These are phyloP conservation scores for Hypoxylon sp. DNA, from an alignment of 2,329 filamentous ascomycete genomes.

Conservation along the genomic window DNA sequence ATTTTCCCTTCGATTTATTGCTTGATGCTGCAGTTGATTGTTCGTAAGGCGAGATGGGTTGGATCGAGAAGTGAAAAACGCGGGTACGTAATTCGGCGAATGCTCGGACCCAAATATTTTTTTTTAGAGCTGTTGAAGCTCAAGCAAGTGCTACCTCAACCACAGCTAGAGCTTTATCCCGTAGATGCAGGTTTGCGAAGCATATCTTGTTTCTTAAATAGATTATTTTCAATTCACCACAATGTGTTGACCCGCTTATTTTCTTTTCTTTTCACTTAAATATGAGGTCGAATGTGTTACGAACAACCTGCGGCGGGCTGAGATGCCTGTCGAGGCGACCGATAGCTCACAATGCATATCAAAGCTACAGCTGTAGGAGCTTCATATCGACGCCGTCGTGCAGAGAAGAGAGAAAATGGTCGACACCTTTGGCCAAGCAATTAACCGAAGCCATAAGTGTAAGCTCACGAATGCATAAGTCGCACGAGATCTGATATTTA, in stretches of 20 bases:
- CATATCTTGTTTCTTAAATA: background rate
- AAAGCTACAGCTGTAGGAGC: slow-evolving; percentile 35
- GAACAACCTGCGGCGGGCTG: slow-evolving; percentile 38
- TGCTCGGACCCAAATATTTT: slow-evolving; percentile 37
- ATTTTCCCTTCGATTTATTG: too few species aligned
- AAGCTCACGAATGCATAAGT: slow-evolving; percentile 38
- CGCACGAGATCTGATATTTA: slow-evolving; percentile 33
- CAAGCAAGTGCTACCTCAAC: slow-evolving; percentile 19
- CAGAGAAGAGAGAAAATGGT: slow-evolving; percentile 73
- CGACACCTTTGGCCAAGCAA: slow-evolving; percentile 88
- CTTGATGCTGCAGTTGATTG: too few species aligned
- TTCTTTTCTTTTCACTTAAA: background rate
- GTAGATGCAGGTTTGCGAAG: background rate
- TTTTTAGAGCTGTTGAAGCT: slow-evolving; percentile 31
- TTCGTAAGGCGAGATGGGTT: slow-evolving; percentile 1
- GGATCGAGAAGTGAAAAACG: background rate
- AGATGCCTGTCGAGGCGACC: slow-evolving; percentile 30
- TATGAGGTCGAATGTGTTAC: slow-evolving; percentile 41
- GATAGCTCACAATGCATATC: slow-evolving; percentile 23
- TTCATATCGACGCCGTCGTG: slow-evolving; percentile 43
- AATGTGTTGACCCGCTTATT: slow-evolving; percentile 8
- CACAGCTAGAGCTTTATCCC: slow-evolving; percentile 11
- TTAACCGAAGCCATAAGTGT: slow-evolving; percentile 88
- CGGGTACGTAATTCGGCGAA: slow-evolving; percentile 35
- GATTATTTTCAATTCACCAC: background rate